These are phyloP conservation scores for Microthlaspi erraticum DNA, from an alignment of 345 rosid species.

Conservation along the genomic window DNA sequence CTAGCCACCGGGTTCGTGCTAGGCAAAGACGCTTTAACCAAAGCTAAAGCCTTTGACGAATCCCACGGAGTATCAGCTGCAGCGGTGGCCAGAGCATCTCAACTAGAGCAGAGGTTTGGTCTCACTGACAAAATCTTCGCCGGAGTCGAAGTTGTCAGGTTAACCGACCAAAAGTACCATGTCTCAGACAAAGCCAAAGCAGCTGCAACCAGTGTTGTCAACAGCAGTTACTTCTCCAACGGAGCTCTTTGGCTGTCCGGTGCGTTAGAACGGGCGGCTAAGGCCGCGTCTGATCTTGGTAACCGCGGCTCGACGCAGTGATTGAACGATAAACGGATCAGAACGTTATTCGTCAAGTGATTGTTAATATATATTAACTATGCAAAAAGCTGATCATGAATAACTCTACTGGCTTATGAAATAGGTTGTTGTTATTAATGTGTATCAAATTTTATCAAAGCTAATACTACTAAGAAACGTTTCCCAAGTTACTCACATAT, in stretches of 20 bases:
- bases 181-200: slow-evolving; percentile 68
- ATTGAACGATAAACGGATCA: not conserved
- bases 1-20: slow-evolving; percentile 66
- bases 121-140: slow-evolving; percentile 68
- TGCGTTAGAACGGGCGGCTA: slow-evolving; percentile 74
- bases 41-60: slow-evolving; percentile 74
- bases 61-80: slow-evolving; percentile 78
- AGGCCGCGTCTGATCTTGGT: slow-evolving; percentile 69
- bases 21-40: slow-evolving; percentile 75
- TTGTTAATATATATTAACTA: slow-evolving; percentile 25
- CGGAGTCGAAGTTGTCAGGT: slow-evolving; percentile 71
- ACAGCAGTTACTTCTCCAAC: slow-evolving; percentile 76
- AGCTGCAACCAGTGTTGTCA: slow-evolving; percentile 65
- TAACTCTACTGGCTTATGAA: not conserved
- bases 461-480: slow-evolving; percentile 4
- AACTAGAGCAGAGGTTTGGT: slow-evolving; percentile 65
- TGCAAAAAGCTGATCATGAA: slow-evolving; percentile 17
- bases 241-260: slow-evolving; percentile 83
- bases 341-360: slow-evolving; percentile 12
- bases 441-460: slow-evolving; percentile 13
- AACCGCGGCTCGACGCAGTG: slow-evolving; percentile 48
- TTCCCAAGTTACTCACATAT: not conserved
- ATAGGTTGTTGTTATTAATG: not conserved
- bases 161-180: slow-evolving; percentile 66
- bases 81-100: slow-evolving; percentile 70